Percentiles rank a stretch among this genome's conserved stretches.
These are phyloP conservation scores for Fraxinus sp. DNA, from an alignment of 305 asterid genomes.

Conservation along the genomic window DNA sequence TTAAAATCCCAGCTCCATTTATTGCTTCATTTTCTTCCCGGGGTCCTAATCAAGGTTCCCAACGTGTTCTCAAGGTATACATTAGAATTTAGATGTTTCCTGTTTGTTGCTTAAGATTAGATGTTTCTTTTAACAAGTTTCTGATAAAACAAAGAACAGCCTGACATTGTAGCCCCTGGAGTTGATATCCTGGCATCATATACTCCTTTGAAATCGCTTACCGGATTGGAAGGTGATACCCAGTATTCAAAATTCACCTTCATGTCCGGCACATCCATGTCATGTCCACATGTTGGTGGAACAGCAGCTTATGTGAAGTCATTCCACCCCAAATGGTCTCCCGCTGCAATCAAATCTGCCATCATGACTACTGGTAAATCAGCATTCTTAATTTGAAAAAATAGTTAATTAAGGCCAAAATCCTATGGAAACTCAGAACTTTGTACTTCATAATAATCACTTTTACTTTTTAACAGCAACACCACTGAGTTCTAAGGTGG, in stretches of 20 bases:
- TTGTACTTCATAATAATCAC: background rate
- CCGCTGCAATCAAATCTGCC: conserved; percentile 84
- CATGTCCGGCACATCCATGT: conserved; percentile 95
- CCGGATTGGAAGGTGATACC: conserved; percentile 70
- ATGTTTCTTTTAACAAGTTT: background rate
- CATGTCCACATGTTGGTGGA: conserved; percentile 90
- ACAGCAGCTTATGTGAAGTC: conserved; percentile 88
- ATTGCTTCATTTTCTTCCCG: conserved; percentile 86
- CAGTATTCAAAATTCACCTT: conserved; percentile 66
- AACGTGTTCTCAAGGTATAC: conserved; percentile 65
- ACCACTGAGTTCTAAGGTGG: conserved; percentile 55
- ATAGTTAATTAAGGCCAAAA: background rate
- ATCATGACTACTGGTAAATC: conserved; percentile 77
- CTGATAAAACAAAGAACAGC: conserved; percentile 48
- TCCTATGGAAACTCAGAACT: background rate
- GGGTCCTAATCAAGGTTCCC: conserved; percentile 76
- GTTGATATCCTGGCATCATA: conserved; percentile 82
- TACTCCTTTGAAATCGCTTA: conserved; percentile 67
- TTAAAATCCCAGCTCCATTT: conserved; percentile 66
- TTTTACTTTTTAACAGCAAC: conserved; percentile 29
- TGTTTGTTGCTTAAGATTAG: background rate
- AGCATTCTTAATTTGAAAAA: background rate
- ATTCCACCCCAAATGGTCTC: conserved; percentile 79
- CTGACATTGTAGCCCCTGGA: conserved; percentile 88
- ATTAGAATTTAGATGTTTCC: background rate